These are phyloP conservation scores for Strobilomyces confusus DNA, from an alignment of 768 basidiomycete species.

Conservation along the genomic window DNA sequence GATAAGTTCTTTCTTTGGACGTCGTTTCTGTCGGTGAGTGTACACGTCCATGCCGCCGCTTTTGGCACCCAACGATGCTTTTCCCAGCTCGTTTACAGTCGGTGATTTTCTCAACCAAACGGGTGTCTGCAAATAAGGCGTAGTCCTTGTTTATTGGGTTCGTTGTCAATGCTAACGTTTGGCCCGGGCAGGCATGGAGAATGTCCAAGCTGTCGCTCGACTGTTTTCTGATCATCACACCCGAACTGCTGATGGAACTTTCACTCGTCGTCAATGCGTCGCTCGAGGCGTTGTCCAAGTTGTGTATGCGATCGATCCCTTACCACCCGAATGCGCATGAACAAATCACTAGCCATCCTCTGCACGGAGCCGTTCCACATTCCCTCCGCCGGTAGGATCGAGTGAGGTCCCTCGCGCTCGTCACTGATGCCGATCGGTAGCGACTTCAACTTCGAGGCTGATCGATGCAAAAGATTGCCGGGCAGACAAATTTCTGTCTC, in stretches of 20 bases:
- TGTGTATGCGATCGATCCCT: constrained; percentile 47
- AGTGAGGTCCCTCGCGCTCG: constrained; percentile 50
- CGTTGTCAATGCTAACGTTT: constrained; percentile 4
- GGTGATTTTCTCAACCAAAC: constrained; percentile 98
- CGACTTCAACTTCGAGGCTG: constrained; percentile 54
- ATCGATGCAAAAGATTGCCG: constrained; percentile 73
- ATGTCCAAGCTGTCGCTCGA: constrained; percentile 94
- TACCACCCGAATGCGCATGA: not conserved
- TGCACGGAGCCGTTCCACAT: constrained; percentile 99
- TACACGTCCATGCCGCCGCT: not conserved
- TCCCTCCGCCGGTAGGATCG: constrained; percentile 85
- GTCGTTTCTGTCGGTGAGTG: constrained; percentile 74
- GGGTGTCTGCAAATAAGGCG: constrained; percentile 96
- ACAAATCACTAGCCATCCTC: constrained; percentile 71
- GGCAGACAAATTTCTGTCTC: constrained; percentile 81
- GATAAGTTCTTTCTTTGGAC: constrained; percentile 88
- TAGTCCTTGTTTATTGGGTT: constrained; percentile 96
- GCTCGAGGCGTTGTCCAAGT: constrained; percentile 90
- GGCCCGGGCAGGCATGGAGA: constrained; percentile 66
- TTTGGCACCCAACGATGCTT: constrained; percentile 1
- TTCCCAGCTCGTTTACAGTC: constrained; percentile 56
- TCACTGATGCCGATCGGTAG: constrained; percentile 34
- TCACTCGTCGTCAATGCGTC: constrained; percentile 95
- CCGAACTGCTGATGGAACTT: constrained; percentile 97
- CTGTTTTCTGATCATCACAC: constrained; percentile 94